A percentile compares a stretch with the other conserved stretches of the same genome.
phyloP scores from a whole-genome alignment of 257 asterid genomes.

The Cynanchum wilfordii region DNA sequence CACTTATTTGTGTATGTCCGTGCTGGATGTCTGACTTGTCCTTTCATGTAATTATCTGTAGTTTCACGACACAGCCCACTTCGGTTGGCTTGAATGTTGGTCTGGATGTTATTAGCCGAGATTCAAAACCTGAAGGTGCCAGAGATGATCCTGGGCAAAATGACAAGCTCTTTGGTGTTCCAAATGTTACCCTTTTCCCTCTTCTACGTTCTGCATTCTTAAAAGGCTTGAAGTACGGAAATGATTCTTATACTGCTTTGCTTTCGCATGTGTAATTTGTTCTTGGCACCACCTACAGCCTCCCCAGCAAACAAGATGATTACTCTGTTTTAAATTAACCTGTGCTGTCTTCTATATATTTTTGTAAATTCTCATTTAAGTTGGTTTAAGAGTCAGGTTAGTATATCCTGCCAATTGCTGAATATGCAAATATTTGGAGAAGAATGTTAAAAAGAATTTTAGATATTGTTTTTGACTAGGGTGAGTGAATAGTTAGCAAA shows the following conservation, averaged over 20 bases:
- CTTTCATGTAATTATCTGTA: constrained; percentile 32
- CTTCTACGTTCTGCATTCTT: constrained; percentile 44
- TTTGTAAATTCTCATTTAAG: neutral
- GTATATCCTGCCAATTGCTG: neutral
- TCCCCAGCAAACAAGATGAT: neutral
- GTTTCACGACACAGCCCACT: constrained; percentile 56
- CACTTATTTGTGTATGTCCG: neutral
- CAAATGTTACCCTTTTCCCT: constrained; percentile 45
- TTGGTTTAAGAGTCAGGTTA: neutral
- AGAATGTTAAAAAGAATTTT: neutral
- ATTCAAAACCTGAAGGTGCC: constrained; percentile 26
- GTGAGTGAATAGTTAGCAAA: neutral
- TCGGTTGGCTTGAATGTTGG: constrained; percentile 73
- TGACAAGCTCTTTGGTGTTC: constrained; percentile 40
- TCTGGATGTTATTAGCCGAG: constrained; percentile 31
- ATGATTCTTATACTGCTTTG: constrained; percentile 52
- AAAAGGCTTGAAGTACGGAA: constrained; percentile 56
- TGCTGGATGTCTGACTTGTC: neutral
- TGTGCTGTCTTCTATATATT: neutral
- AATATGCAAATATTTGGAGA: neutral
- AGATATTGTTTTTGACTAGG: neutral
- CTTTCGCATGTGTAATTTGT: constrained; percentile 39
- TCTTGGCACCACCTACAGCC: neutral
- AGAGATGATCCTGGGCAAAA: constrained; percentile 28
- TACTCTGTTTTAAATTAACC: neutral